phyloP scores from a whole-genome alignment of 306 rosid genomes.

The Pachyrhizus erosus region DNA sequence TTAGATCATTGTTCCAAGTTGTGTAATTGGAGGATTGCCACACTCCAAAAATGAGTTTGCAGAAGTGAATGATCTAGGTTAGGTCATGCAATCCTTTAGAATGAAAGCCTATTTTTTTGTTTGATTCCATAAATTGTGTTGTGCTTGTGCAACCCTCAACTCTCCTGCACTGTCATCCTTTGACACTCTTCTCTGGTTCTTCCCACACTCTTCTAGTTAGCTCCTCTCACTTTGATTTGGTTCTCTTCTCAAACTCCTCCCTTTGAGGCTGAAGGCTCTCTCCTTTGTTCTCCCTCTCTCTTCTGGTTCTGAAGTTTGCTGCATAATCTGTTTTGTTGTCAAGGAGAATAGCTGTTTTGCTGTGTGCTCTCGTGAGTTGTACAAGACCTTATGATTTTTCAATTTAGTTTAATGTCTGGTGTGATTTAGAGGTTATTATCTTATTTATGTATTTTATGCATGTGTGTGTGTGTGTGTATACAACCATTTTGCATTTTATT shows the following conservation, averaged over 20 bases:
- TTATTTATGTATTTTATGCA: background rate
- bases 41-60: background rate
- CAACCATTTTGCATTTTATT: background rate
- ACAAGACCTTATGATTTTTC: background rate
- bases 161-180: background rate
- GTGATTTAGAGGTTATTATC: background rate
- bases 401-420: background rate
- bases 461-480: background rate
- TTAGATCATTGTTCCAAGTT: background rate
- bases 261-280: background rate
- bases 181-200: background rate
- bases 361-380: background rate
- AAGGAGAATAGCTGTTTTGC: background rate
- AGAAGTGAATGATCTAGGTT: background rate
- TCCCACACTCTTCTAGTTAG: background rate
- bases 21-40: background rate
- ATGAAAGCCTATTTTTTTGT: background rate
- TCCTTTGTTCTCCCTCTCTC: background rate
- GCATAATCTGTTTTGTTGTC: background rate
- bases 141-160: background rate
- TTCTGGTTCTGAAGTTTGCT: background rate
- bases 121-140: background rate
- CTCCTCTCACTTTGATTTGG: background rate
- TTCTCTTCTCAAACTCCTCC: background rate
- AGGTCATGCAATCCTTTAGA: background rate